Percentiles rank a stretch among this genome's conserved stretches.
Conservation (phyloP, 2,329 filamentous ascomycete species). For the Ophiostoma tasmaniense region DNA sequence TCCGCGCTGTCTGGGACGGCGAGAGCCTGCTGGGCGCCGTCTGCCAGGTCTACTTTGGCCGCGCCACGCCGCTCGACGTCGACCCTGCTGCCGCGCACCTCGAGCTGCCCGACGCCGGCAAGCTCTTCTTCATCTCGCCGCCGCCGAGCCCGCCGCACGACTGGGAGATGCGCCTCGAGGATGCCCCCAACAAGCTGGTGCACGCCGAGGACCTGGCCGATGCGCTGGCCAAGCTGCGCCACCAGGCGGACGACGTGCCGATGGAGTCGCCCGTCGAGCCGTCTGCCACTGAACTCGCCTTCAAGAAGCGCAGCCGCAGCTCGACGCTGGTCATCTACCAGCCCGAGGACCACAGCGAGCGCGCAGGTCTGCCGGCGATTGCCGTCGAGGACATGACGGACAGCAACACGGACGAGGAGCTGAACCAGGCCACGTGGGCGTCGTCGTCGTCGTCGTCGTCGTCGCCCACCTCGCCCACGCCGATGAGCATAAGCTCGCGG, state of each 20-base stretch:
- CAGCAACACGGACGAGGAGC: constrained; percentile 43
- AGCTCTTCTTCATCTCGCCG: constrained; percentile 65
- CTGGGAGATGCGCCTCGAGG: constrained; percentile 60
- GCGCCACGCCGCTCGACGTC: constrained; percentile 45
- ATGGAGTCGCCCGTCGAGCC: constrained; percentile 33
- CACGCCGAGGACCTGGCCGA: constrained; percentile 62
- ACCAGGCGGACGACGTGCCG: constrained; percentile 31
- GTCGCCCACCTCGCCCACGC: neutral
- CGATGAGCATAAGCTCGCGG: constrained; percentile 22
- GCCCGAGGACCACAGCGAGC: constrained; percentile 46
- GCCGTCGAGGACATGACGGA: constrained; percentile 61
- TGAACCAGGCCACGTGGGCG: constrained; percentile 11
- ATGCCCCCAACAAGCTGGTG: constrained; percentile 61
- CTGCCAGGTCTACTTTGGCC: constrained; percentile 61
- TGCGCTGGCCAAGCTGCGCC: constrained; percentile 54
- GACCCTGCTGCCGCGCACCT: constrained; percentile 45
- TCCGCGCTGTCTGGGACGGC: constrained; percentile 65
- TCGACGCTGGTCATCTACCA: constrained; percentile 56
- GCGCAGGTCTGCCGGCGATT: constrained; percentile 53
- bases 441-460: neutral
- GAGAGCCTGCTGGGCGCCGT: constrained; percentile 63
- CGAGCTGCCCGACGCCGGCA: constrained; percentile 59
- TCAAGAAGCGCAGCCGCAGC: constrained; percentile 45
- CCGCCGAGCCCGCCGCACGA: constrained; percentile 60
- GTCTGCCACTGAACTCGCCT: constrained; percentile 23